Percentiles rank a stretch among this genome's conserved stretches.
phyloP scores from a whole-genome alignment of 306 rosid genomes.

The Prunus padus region DNA sequence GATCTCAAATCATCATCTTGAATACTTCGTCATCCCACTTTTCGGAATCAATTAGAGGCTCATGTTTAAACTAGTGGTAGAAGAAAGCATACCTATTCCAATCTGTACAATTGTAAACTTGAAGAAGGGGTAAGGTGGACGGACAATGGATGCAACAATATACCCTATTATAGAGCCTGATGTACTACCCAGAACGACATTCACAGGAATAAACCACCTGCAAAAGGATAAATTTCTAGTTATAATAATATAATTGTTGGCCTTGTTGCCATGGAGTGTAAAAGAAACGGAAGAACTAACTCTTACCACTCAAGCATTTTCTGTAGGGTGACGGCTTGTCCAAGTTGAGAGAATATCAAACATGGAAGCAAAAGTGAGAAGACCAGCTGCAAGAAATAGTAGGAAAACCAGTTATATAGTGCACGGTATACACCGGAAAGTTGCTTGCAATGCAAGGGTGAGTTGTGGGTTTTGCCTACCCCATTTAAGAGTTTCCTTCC shows the following conservation, averaged over 20 bases:
- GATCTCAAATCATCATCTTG: too few species aligned
- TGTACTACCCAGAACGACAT: constrained; percentile 66
- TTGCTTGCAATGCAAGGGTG: not conserved
- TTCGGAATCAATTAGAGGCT: too few species aligned
- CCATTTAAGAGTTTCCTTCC: constrained; percentile 92
- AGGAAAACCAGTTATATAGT: constrained; percentile 10
- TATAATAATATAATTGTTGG: not conserved
- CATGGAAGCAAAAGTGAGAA: constrained; percentile 92
- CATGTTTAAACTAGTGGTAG: not conserved
- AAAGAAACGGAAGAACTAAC: constrained; percentile 2
- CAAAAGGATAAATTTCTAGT: constrained; percentile 19
- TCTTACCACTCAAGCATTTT: constrained; percentile 86
- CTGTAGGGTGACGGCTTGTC: constrained; percentile 75
- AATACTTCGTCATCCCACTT: too few species aligned
- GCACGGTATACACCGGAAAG: not conserved
- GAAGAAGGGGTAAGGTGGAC: constrained; percentile 94
- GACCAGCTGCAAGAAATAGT: constrained; percentile 62
- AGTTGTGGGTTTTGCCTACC: constrained; percentile 39
- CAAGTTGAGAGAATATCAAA: constrained; percentile 88
- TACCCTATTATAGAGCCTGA: constrained; percentile 87
- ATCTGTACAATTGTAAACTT: constrained; percentile 84
- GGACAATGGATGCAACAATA: constrained; percentile 62
- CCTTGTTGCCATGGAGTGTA: not conserved
- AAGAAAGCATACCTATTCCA: constrained; percentile 72
- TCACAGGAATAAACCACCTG: constrained; percentile 98